A percentile compares a stretch with the other conserved stretches of the same genome.
These are phyloP conservation scores for Magnusiomyces magnusii DNA, from an alignment of 1,139 yeast species.

Conservation along the genomic window DNA sequence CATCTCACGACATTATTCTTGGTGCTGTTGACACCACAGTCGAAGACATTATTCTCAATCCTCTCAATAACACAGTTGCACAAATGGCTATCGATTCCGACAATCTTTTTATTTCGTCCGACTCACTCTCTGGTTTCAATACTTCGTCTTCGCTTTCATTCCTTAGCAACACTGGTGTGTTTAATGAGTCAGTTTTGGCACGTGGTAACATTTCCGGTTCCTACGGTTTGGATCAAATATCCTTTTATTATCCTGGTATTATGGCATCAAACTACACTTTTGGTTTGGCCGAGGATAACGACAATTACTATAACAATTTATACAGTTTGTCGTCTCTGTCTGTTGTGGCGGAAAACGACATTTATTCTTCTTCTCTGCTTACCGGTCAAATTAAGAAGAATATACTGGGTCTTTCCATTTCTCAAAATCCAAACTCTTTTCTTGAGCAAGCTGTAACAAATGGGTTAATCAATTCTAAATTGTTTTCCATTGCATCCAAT, in stretches of 20 bases:
- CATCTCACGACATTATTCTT: background rate
- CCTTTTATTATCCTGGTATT: slow-evolving; percentile 8
- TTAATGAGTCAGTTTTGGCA: background rate
- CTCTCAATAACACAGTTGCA: background rate
- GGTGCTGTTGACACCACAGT: background rate
- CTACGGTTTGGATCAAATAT: slow-evolving; percentile 16
- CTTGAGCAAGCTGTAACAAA: slow-evolving; percentile 10
- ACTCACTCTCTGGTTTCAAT: background rate
- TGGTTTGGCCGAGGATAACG: slow-evolving; percentile 18
- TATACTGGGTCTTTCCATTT: slow-evolving; percentile 21
- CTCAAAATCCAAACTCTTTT: slow-evolving; percentile 10
- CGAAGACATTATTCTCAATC: background rate
- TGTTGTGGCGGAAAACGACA: slow-evolving; percentile 3
- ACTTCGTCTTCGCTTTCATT: background rate
- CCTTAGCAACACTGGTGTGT: too few species aligned
- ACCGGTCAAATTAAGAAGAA: slow-evolving; percentile 18
- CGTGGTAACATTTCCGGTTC: background rate
- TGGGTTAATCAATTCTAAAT: slow-evolving; percentile 7
- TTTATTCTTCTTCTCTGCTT: background rate
- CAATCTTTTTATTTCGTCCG: background rate
- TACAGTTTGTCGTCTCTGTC: slow-evolving; percentile 5
- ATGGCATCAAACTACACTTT: slow-evolving; percentile 17
- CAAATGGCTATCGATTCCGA: background rate
- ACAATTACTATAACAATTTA: slow-evolving; percentile 6
- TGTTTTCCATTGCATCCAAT: slow-evolving; percentile 20